These are phyloP conservation scores for Mortierella hygrophila DNA, from an alignment of 192 early-diverging fungal genomes.

Conservation along the genomic window DNA sequence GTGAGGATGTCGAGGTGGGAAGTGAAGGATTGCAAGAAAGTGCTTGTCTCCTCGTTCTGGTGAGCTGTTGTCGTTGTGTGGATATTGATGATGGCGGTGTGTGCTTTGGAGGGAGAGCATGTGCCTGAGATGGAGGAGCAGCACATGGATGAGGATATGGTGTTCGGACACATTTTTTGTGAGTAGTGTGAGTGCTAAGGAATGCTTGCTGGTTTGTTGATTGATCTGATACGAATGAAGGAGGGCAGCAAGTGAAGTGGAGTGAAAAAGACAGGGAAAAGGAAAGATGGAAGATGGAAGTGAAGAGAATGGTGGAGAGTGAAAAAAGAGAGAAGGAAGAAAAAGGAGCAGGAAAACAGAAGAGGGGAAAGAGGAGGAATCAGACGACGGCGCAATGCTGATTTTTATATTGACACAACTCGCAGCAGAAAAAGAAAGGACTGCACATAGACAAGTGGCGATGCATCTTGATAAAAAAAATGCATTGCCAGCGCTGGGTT, in stretches of 20 bases:
- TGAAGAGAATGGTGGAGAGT: background rate
- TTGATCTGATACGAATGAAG: background rate
- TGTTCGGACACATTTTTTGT: slow-evolving; percentile 2
- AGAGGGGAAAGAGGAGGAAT: background rate
- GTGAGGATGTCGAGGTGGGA: slow-evolving; percentile 36
- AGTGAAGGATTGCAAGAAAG: slow-evolving; percentile 6
- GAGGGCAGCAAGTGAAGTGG: background rate
- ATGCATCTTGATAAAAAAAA: background rate
- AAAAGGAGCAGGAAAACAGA: background rate
- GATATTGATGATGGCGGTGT: background rate
- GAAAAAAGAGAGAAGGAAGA: background rate
- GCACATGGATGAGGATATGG: background rate
- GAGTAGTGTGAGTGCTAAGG: background rate
- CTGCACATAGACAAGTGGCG: background rate
- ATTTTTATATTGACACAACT: background rate
- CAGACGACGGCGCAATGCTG: background rate
- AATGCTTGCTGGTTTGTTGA: background rate
- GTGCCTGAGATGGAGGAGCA: background rate
- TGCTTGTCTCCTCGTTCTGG: background rate
- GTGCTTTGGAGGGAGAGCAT: background rate
- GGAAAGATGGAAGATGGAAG: background rate
- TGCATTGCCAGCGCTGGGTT: background rate
- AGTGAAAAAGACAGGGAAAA: background rate
- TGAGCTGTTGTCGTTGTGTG: background rate
- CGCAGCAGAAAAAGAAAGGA: background rate